phyloP scores from a whole-genome alignment of 2,329 filamentous ascomycete genomes.

The Sclerotinia trifoliorum region DNA sequence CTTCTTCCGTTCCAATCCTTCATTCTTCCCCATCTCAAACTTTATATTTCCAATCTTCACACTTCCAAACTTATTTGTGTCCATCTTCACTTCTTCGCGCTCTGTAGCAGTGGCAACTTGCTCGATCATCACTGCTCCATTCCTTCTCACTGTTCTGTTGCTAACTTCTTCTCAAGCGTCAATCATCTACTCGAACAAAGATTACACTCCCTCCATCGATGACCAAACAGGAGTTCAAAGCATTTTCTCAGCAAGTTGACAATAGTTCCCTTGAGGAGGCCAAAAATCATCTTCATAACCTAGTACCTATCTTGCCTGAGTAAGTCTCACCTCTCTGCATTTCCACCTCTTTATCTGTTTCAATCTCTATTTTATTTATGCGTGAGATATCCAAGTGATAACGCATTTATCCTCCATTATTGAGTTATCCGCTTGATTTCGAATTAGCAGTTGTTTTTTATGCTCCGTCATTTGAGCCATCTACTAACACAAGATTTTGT shows the following conservation, averaged over 20 bases:
- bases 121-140: background rate
- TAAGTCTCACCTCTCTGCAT: background rate
- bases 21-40: background rate
- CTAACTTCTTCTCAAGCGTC: conserved; percentile 6
- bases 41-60: background rate
- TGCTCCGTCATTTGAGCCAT: background rate
- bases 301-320: conserved; percentile 3
- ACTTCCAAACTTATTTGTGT: no score
- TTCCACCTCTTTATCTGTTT: background rate
- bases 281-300: conserved; percentile 13
- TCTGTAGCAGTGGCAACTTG: background rate
- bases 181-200: conserved; percentile 3
- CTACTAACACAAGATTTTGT: background rate
- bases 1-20: background rate
- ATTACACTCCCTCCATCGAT: background rate
- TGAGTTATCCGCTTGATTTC: background rate
- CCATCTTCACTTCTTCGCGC: background rate
- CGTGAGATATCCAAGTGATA: background rate
- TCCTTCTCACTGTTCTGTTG: background rate
- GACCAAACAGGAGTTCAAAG: conserved; percentile 2
- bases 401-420: background rate
- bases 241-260: conserved; percentile 5
- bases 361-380: background rate
- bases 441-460: background rate
- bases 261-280: conserved; percentile 6